Evolutionary conservation across 495 filamentous ascomycete genomes (phyloP).

Genomic region (Penicillium arizonense): DNA sequence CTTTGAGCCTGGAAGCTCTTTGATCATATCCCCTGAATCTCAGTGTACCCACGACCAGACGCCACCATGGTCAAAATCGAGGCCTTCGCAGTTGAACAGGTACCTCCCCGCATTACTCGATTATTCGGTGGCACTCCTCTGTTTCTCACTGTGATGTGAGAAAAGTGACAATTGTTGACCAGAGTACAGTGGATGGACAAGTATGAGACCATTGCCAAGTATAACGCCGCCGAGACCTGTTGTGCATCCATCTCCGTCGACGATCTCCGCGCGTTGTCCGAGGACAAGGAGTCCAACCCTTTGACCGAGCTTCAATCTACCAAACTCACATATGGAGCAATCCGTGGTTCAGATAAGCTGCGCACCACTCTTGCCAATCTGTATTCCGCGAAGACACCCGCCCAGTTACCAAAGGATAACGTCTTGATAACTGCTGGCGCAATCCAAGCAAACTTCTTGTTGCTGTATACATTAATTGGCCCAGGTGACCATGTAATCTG

Average conservation of each 20-base stretch:
- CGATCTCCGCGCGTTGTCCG: slow-evolving; percentile 60
- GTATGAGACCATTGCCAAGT: slow-evolving; percentile 69
- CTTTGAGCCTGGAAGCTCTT: too few species aligned
- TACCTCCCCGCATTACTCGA: slow-evolving; percentile 34
- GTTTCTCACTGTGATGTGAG: background rate
- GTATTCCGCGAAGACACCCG: slow-evolving; percentile 56
- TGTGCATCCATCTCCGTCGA: slow-evolving; percentile 76
- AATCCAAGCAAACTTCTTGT: slow-evolving; percentile 79
- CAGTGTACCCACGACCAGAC: too few species aligned
- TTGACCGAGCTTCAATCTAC: slow-evolving; percentile 38
- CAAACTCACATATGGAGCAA: slow-evolving; percentile 68
- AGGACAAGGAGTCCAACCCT: slow-evolving; percentile 46
- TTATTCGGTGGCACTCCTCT: background rate
- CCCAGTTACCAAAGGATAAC: slow-evolving; percentile 58
- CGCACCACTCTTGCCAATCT: slow-evolving; percentile 62
- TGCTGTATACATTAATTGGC: slow-evolving; percentile 71
- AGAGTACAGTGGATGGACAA: slow-evolving; percentile 81
- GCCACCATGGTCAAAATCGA: slow-evolving; percentile 63
- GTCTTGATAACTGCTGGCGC: slow-evolving; percentile 79
- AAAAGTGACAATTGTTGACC: slow-evolving; percentile 2
- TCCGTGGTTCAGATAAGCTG: slow-evolving; percentile 65
- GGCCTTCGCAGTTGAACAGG: slow-evolving; percentile 76
- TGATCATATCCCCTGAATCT: too few species aligned
- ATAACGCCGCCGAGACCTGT: slow-evolving; percentile 89
- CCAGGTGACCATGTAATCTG: slow-evolving; percentile 88